These are phyloP conservation scores for Colletotrichum magnum DNA, from an alignment of 2,329 filamentous ascomycete genomes.

Conservation along the genomic window DNA sequence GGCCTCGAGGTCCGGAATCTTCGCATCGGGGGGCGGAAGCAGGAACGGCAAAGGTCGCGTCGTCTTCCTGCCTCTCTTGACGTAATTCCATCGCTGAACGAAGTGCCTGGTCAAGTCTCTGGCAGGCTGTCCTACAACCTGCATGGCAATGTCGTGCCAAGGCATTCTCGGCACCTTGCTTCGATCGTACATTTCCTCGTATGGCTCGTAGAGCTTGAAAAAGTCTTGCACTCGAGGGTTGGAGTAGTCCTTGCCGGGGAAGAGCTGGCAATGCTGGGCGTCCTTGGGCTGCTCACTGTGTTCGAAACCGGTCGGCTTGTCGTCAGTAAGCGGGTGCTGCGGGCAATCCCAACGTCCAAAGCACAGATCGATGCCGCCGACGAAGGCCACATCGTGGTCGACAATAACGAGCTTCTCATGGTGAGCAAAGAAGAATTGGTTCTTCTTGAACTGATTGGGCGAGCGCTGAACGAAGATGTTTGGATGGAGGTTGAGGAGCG, in stretches of 20 bases:
- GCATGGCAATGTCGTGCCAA: constrained; percentile 99
- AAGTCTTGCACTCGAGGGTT: constrained; percentile 97
- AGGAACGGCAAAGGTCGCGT: constrained; percentile 94
- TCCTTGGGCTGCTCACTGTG: constrained; percentile 83
- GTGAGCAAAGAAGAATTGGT: constrained; percentile 99
- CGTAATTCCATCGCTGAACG: constrained; percentile 98
- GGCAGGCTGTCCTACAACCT: constrained; percentile 95
- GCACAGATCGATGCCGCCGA: constrained; percentile 95
- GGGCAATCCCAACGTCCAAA: constrained; percentile 98
- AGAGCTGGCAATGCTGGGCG: constrained; percentile 94
- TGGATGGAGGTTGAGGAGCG: constrained; percentile 91
- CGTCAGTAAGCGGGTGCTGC: constrained; percentile 90
- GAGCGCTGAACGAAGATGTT: constrained; percentile 97
- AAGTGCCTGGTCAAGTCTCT: constrained; percentile 96
- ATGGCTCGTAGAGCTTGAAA: constrained; percentile 91
- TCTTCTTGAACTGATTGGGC: constrained; percentile 97
- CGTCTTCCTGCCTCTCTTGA: constrained; percentile 91
- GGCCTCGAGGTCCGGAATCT: constrained; percentile 85
- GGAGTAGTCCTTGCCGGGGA: constrained; percentile 98
- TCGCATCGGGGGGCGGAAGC: constrained; percentile 93
- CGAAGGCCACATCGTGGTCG: constrained; percentile 95
- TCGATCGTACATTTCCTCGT: constrained; percentile 99
- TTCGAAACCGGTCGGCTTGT: constrained; percentile 96
- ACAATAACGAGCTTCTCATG: constrained; percentile 99
- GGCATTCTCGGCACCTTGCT: constrained; percentile 93